phyloP scores from a whole-genome alignment of 352 stramenopile genomes.

The Bremia lactucae region DNA sequence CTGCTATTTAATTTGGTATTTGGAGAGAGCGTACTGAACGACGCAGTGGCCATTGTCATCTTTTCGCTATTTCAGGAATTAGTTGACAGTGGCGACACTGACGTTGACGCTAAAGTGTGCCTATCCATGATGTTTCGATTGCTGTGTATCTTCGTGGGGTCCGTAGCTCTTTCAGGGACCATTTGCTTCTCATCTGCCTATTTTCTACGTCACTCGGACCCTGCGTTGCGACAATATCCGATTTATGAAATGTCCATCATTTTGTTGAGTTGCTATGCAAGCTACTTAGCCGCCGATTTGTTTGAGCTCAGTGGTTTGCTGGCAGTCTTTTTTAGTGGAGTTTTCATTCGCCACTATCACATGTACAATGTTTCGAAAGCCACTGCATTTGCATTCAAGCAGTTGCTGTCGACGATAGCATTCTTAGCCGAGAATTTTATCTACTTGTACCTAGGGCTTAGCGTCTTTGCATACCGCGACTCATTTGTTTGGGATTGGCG shows the following conservation, averaged over 20 bases:
- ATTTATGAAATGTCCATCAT: slow-evolving; percentile 70
- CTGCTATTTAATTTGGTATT: slow-evolving; percentile 91
- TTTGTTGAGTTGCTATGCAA: slow-evolving; percentile 60
- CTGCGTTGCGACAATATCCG: slow-evolving; percentile 36
- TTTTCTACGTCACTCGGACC: slow-evolving; percentile 38
- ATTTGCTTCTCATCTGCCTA: slow-evolving; percentile 57
- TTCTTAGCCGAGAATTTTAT: slow-evolving; percentile 71
- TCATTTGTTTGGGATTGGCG: slow-evolving; percentile 60
- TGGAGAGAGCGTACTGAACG: slow-evolving; percentile 87
- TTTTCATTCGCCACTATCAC: slow-evolving; percentile 69
- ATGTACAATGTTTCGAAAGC: slow-evolving; percentile 55
- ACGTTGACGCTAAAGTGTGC: slow-evolving; percentile 27
- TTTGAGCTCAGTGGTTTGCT: slow-evolving; percentile 80
- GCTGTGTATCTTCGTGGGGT: slow-evolving; percentile 40
- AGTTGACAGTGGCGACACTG: slow-evolving; percentile 36
- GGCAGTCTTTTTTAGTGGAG: slow-evolving; percentile 86
- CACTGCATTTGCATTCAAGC: slow-evolving; percentile 46
- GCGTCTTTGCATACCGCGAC: slow-evolving; percentile 48
- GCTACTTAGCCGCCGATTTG: slow-evolving; percentile 58
- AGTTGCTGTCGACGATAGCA: slow-evolving; percentile 45
- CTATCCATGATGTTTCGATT: slow-evolving; percentile 31
- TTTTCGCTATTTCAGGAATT: slow-evolving; percentile 57
- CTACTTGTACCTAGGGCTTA: slow-evolving; percentile 63
- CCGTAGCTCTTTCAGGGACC: slow-evolving; percentile 30
- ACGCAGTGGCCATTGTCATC: slow-evolving; percentile 82